Evolutionary conservation across 805 yeast species (phyloP).

Genomic region (Candida berthetii): DNA sequence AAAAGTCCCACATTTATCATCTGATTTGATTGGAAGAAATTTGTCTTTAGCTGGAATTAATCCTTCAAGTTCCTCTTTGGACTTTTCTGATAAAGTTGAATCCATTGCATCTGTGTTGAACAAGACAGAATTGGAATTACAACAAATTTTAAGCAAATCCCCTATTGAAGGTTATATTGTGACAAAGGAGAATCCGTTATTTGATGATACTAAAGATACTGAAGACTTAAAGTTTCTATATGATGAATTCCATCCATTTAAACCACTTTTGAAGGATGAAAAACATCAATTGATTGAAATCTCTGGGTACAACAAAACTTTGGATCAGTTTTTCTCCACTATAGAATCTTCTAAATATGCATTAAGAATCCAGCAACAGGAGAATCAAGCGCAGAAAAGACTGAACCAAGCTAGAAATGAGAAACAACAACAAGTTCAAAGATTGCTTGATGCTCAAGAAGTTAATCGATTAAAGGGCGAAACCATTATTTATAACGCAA

Average conservation of each 20-base stretch:
- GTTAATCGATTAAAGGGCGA: constrained; percentile 65
- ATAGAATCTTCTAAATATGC: constrained; percentile 78
- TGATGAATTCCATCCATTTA: constrained; percentile 69
- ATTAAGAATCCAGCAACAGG: constrained; percentile 67
- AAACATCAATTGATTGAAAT: constrained; percentile 34
- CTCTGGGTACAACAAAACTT: constrained; percentile 70
- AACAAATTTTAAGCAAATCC: constrained; percentile 25
- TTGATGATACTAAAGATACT: constrained; percentile 31
- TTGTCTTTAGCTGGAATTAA: constrained; percentile 41
- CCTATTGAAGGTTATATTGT: constrained; percentile 56
- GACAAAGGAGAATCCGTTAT: constrained; percentile 50
- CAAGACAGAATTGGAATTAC: constrained; percentile 38
- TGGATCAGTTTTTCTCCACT: constrained; percentile 81
- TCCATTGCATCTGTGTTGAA: constrained; percentile 37
- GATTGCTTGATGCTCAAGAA: constrained; percentile 56
- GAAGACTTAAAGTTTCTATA: constrained; percentile 42
- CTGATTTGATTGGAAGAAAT: constrained; percentile 65
- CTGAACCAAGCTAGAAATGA: constrained; percentile 71
- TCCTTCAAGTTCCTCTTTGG: constrained; percentile 32
- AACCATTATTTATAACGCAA: constrained; percentile 62
- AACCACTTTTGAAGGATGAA: constrained; percentile 38
- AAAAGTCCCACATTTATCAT: constrained; percentile 67
- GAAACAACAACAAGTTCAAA: constrained; percentile 61
- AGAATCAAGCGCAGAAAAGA: constrained; percentile 67
- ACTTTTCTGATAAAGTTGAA: constrained; percentile 19